Percentiles rank a stretch among this genome's conserved stretches.
phyloP scores from a whole-genome alignment of 805 yeast species.

The Pichia kluyveri region DNA sequence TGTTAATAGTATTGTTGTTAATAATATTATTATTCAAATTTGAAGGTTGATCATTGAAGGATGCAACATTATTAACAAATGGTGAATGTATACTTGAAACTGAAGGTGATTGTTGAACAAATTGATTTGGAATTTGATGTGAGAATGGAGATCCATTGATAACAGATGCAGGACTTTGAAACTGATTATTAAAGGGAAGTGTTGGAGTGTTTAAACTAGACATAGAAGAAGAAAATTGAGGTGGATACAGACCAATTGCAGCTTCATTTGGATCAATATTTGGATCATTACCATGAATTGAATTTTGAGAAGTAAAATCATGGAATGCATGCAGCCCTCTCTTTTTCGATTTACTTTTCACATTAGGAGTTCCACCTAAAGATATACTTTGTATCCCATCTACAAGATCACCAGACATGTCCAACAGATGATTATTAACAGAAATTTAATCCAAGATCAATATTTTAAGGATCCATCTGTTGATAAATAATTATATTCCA shows the following conservation, averaged over 20 bases:
- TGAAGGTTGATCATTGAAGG: background rate
- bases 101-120: background rate
- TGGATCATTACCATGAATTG: background rate
- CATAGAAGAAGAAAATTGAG: background rate
- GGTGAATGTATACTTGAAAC: background rate
- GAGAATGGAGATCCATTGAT: background rate
- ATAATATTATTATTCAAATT: background rate
- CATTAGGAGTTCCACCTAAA: background rate
- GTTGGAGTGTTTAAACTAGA: background rate
- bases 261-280: conserved; percentile 26
- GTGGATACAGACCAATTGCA: conserved; percentile 19
- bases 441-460: too few relatives aligned
- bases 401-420: background rate
- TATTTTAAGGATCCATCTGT: too few relatives aligned
- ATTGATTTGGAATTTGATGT: background rate
- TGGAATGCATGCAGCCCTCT: conserved; percentile 23
- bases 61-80: background rate
- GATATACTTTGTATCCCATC: background rate
- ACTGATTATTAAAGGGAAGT: background rate
- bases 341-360: conserved; percentile 10
- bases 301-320: conserved; percentile 12
- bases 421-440: too few relatives aligned
- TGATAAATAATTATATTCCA: too few relatives aligned
- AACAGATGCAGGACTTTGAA: background rate
- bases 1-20: background rate